Percentiles rank a stretch among this genome's conserved stretches.
phyloP scores from a whole-genome alignment of 169 alveolate genomes.

The Plasmodium ovale region DNA sequence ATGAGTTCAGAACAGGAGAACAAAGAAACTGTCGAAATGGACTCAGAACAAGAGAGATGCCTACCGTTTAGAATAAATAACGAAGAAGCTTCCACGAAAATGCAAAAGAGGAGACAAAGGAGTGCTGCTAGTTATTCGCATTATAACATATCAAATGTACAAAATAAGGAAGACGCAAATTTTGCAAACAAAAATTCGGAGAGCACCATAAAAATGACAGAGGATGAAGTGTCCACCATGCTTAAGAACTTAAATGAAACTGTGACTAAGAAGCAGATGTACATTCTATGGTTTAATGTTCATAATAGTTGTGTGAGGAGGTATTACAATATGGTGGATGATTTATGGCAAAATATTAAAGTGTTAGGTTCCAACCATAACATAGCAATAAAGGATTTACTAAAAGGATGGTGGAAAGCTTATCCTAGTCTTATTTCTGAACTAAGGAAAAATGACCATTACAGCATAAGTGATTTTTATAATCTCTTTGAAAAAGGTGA shows the following conservation, averaged over 20 bases:
- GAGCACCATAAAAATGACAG: slow-evolving; percentile 10
- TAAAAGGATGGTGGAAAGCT: slow-evolving; percentile 11
- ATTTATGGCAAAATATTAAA: slow-evolving; percentile 2
- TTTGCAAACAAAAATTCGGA: background rate
- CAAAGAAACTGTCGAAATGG: too few relatives aligned
- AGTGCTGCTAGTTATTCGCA: too few relatives aligned
- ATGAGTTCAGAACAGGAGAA: too few relatives aligned
- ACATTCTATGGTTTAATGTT: slow-evolving; percentile 23
- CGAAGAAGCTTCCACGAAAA: too few relatives aligned
- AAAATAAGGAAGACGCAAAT: background rate
- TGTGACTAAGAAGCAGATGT: slow-evolving; percentile 14
- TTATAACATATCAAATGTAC: background rate
- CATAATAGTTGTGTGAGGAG: background rate
- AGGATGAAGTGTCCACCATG: background rate
- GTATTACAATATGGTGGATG: slow-evolving; percentile 9
- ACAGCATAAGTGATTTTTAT: slow-evolving; percentile 4
- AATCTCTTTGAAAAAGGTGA: slow-evolving; percentile 17
- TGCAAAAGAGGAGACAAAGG: too few relatives aligned
- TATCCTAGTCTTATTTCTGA: slow-evolving; percentile 2
- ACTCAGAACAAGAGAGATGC: too few relatives aligned
- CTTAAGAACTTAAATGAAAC: background rate
- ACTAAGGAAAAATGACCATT: background rate
- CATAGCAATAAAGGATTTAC: background rate
- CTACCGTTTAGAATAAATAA: too few relatives aligned
- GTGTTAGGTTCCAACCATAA: slow-evolving; percentile 6